Conservation (phyloP, 257 asterid genomes). For the Vinca minor region DNA sequence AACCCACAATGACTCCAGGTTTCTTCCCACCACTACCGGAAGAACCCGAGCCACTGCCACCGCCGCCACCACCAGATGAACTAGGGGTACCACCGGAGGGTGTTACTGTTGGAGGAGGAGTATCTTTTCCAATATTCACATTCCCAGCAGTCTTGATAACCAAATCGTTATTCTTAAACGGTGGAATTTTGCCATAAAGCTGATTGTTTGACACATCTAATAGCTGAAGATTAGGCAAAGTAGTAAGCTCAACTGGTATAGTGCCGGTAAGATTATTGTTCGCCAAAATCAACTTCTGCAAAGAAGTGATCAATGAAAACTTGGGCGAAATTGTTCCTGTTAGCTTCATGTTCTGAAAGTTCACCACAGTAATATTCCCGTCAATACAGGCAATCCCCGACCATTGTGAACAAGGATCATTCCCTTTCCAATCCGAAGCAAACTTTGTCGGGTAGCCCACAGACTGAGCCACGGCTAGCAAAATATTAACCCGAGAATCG, state of each 20-base stretch:
- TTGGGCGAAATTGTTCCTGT: conserved; percentile 52
- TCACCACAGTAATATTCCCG: conserved; percentile 45
- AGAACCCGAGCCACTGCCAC: conserved; percentile 10
- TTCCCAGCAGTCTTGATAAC: conserved; percentile 37
- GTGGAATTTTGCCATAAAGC: conserved; percentile 48
- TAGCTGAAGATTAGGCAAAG: conserved; percentile 32
- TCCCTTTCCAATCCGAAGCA: conserved; percentile 55
- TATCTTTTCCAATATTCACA: conserved; percentile 49
- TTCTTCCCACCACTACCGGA: conserved; percentile 28
- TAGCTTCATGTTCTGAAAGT: conserved; percentile 47
- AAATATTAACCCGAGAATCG: conserved; percentile 40
- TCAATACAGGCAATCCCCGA: conserved; percentile 40
- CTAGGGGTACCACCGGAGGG: conserved; percentile 16
- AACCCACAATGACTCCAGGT: conserved; percentile 51
- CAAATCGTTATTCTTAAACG: conserved; percentile 31
- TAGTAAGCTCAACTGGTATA: conserved; percentile 53
- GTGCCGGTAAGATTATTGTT: conserved; percentile 48
- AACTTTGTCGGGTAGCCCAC: conserved; percentile 47
- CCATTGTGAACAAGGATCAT: conserved; percentile 60
- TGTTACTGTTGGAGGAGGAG: conserved; percentile 33
- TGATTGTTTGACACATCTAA: conserved; percentile 64
- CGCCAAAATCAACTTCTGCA: conserved; percentile 48
- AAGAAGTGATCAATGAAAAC: conserved; percentile 33
- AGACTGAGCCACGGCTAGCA: conserved; percentile 45
- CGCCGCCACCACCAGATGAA: conserved; percentile 16